Conservation (phyloP, 2,329 filamentous ascomycete genomes). For the Pleoardoris graminearum region DNA sequence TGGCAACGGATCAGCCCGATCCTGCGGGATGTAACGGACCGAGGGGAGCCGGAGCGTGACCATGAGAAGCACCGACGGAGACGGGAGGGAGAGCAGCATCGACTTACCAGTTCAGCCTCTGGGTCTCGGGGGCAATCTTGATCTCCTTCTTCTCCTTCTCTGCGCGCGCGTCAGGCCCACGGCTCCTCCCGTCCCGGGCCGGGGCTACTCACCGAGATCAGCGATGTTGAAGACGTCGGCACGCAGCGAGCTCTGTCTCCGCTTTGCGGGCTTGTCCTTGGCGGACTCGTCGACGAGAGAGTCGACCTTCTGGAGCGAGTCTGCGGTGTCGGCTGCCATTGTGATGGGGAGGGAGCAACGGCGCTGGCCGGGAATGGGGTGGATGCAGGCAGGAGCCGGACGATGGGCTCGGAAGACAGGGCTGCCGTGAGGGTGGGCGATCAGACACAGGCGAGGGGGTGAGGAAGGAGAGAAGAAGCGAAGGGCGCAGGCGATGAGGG, state of each 20-base stretch:
- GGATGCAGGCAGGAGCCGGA: slow-evolving; percentile 6
- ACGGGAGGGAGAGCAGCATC: slow-evolving; percentile 2
- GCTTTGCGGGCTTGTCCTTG: slow-evolving; percentile 65
- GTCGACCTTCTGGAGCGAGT: slow-evolving; percentile 82
- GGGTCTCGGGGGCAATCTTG: slow-evolving; percentile 77
- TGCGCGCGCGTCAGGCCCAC: slow-evolving; percentile 50
- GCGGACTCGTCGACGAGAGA: slow-evolving; percentile 79
- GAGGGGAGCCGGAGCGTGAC: slow-evolving; percentile 15
- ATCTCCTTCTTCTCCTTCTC: slow-evolving; percentile 75
- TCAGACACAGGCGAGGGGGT: slow-evolving; percentile 31
- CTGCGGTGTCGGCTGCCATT: slow-evolving; percentile 58
- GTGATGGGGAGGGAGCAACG: slow-evolving; percentile 24
- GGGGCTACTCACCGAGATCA: slow-evolving; percentile 71
- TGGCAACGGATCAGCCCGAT: slow-evolving; percentile 20
- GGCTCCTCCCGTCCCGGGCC: slow-evolving; percentile 25
- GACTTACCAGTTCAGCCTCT: slow-evolving; percentile 83
- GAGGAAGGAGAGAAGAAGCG: slow-evolving; percentile 24
- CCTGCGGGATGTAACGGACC: slow-evolving; percentile 3
- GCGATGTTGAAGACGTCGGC: slow-evolving; percentile 80
- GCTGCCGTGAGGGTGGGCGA: slow-evolving; percentile 8
- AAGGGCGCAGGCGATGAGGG: slow-evolving; percentile 42
- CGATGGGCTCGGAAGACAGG: slow-evolving; percentile 7
- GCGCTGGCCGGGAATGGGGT: slow-evolving; percentile 11
- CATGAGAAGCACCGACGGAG: neutral
- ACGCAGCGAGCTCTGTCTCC: slow-evolving; percentile 72